Percentiles rank a stretch among this genome's conserved stretches.
These are phyloP conservation scores for Torulaspora franciscae DNA, from an alignment of 805 yeast genomes.

Conservation along the genomic window DNA sequence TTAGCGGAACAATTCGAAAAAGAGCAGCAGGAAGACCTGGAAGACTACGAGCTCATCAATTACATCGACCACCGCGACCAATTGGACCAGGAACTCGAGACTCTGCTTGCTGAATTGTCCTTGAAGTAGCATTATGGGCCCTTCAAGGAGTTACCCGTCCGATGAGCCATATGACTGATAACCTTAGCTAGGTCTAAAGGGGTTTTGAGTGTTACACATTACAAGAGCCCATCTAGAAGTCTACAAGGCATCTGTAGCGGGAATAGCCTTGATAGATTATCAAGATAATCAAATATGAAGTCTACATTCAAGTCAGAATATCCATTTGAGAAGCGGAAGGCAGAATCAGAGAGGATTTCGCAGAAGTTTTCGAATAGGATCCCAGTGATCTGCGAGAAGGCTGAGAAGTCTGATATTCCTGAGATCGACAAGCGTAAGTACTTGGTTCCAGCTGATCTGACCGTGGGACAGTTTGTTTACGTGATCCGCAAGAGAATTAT, in stretches of 20 bases:
- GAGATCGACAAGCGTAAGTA: constrained; percentile 97
- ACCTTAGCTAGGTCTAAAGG: constrained; percentile 1
- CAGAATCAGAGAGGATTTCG: constrained; percentile 87
- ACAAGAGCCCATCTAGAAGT: background rate
- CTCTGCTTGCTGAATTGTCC: constrained; percentile 13
- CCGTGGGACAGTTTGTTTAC: constrained; percentile 97
- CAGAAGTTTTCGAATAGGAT: constrained; percentile 86
- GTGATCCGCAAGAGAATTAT: constrained; percentile 95
- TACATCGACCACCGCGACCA: constrained; percentile 17
- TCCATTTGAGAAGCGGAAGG: constrained; percentile 91
- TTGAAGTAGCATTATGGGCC: background rate
- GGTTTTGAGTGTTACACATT: constrained; percentile 2
- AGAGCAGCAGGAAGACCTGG: constrained; percentile 19
- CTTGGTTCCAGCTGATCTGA: constrained; percentile 90
- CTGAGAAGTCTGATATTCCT: constrained; percentile 92
- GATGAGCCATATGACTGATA: background rate
- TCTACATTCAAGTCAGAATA: constrained; percentile 53
- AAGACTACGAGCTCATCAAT: constrained; percentile 29
- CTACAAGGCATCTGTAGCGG: constrained; percentile 1
- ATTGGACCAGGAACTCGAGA: constrained; percentile 22
- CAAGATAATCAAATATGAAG: constrained; percentile 24
- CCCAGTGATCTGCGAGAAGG: constrained; percentile 95
- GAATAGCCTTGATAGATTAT: constrained; percentile 1
- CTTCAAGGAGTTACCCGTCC: constrained; percentile 1
- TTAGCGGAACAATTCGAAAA: constrained; percentile 18